Evolutionary conservation across 2,329 filamentous ascomycete genomes (phyloP).

Genomic region (Aspergillus alliaceus): DNA sequence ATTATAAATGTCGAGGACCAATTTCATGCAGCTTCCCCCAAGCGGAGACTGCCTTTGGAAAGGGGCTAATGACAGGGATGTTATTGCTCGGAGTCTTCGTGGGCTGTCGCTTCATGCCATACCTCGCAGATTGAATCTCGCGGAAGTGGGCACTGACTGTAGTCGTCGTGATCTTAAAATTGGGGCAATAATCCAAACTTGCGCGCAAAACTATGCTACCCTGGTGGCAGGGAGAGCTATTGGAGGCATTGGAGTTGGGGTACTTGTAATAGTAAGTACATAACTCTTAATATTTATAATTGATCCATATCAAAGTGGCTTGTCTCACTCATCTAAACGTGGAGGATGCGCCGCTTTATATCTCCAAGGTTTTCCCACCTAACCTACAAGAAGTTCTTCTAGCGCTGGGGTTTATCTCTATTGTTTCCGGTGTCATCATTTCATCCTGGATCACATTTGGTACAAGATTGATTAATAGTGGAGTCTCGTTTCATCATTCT

Average conservation of each 20-base stretch:
- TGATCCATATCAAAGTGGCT: not conserved
- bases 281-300: not conserved
- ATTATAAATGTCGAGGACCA: slow-evolving; percentile 49
- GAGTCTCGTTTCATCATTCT: slow-evolving; percentile 48
- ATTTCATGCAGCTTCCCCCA: slow-evolving; percentile 42
- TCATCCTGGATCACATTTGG: slow-evolving; percentile 58
- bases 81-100: slow-evolving; percentile 37
- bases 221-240: slow-evolving; percentile 37
- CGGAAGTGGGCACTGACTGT: slow-evolving; percentile 43
- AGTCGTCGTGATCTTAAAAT: slow-evolving; percentile 37
- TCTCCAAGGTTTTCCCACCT: slow-evolving; percentile 34
- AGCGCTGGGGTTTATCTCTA: slow-evolving; percentile 47
- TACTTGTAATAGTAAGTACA: slow-evolving; percentile 31
- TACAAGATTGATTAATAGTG: slow-evolving; percentile 44
- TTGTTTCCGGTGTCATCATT: slow-evolving; percentile 49
- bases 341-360: slow-evolving; percentile 33
- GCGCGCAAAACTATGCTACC: slow-evolving; percentile 23
- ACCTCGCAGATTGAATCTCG: slow-evolving; percentile 36
- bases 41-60: slow-evolving; percentile 36
- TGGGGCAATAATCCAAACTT: slow-evolving; percentile 44
- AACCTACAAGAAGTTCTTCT: slow-evolving; percentile 31
- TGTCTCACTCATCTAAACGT: not conserved
- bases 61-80: slow-evolving; percentile 48
- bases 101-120: slow-evolving; percentile 43
- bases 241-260: slow-evolving; percentile 39